Percentiles rank a stretch among this genome's conserved stretches.
Evolutionary conservation across 208 protist genomes (phyloP).

Genomic region (Blechomonas ayalai): DNA sequence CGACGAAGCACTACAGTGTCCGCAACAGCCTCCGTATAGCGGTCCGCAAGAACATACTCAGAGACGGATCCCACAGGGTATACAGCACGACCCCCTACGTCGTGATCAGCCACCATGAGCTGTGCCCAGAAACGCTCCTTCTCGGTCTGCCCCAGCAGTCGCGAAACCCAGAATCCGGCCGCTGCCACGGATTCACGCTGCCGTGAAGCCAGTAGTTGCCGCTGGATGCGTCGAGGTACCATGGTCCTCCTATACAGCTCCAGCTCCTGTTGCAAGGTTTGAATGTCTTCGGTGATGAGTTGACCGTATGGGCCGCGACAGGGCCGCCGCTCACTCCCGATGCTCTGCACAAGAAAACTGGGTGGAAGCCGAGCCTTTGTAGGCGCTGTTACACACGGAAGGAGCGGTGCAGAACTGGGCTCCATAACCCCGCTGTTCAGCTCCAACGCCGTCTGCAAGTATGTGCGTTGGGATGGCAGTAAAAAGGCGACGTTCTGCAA

Average conservation of each 20-base stretch:
- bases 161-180: constrained; percentile 32
- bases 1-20: constrained; percentile 14
- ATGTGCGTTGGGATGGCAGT: constrained; percentile 52
- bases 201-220: constrained; percentile 5
- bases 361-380: constrained; percentile 5
- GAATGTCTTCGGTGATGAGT: constrained; percentile 38
- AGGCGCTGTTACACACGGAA: not conserved
- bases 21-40: constrained; percentile 35
- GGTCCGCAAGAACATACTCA: constrained; percentile 36
- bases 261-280: constrained; percentile 49
- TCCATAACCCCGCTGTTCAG: no score
- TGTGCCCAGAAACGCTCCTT: constrained; percentile 54
- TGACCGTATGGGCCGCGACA: constrained; percentile 79
- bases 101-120: constrained; percentile 4
- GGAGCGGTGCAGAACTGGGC: not conserved
- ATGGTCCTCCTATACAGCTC: constrained; percentile 71
- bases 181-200: not conserved
- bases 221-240: constrained; percentile 33
- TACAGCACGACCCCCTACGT: constrained; percentile 4
- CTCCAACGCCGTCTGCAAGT: constrained; percentile 46
- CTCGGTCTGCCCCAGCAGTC: constrained; percentile 50
- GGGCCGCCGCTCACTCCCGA: constrained; percentile 22
- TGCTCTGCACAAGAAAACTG: constrained; percentile 29
- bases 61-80: constrained; percentile 9
- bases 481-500: constrained; percentile 74